A percentile compares a stretch with the other conserved stretches of the same genome.
Evolutionary conservation across 495 filamentous ascomycete species (phyloP).

Genomic region (Articulospora tetracladia): DNA sequence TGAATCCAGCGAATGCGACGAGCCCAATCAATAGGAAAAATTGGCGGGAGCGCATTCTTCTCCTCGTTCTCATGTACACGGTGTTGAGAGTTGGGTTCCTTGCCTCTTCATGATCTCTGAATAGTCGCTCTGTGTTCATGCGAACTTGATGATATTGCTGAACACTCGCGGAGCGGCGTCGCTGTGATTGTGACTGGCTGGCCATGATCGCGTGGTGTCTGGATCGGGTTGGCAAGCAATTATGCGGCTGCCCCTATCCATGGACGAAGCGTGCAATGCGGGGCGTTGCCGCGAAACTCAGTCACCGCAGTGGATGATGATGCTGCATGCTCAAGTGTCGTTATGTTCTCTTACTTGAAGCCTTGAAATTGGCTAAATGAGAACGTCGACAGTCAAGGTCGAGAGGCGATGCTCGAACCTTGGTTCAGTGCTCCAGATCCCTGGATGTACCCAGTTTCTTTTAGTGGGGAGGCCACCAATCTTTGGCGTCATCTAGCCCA

Average conservation of each 20-base stretch:
- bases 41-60: conserved; percentile 28
- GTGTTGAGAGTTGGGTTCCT: conserved; percentile 16
- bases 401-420: not conserved
- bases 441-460: not conserved
- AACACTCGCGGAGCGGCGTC: conserved; percentile 1
- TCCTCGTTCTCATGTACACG: conserved; percentile 14
- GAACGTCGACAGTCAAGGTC: not conserved
- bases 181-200: not conserved
- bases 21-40: conserved; percentile 18
- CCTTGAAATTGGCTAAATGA: not conserved
- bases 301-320: not conserved
- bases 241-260: not conserved
- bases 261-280: not conserved
- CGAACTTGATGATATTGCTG: conserved; percentile 7
- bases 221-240: not conserved
- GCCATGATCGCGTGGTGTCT: not conserved
- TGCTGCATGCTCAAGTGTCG: not conserved
- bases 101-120: conserved; percentile 14
- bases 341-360: not conserved
- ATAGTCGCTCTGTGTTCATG: not conserved
- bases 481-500: not conserved
- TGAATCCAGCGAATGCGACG: conserved; percentile 13
- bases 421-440: not conserved
- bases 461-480: not conserved
- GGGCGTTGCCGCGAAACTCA: not conserved